phyloP scores from a whole-genome alignment of 2,329 filamentous ascomycete genomes.

The Exophiala spinifera region DNA sequence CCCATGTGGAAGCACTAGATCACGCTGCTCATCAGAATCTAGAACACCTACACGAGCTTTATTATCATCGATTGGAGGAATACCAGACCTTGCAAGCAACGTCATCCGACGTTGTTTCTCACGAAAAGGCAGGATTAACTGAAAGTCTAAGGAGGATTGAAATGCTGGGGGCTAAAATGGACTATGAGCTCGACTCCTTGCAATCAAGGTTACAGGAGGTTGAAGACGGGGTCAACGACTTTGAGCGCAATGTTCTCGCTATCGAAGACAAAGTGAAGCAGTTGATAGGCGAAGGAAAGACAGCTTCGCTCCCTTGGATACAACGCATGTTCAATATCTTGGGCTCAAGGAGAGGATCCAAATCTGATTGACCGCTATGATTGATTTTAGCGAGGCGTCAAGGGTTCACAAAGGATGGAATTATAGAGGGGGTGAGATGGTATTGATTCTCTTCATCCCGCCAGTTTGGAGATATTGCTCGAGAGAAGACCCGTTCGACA shows the following conservation, averaged over 20 bases:
- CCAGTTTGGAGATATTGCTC: neutral
- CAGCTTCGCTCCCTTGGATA: constrained; percentile 12
- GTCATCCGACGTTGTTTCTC: constrained; percentile 65
- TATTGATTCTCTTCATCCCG: neutral
- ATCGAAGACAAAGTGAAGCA: constrained; percentile 64
- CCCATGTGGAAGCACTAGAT: constrained; percentile 57
- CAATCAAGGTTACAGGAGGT: constrained; percentile 79
- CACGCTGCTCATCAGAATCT: constrained; percentile 61
- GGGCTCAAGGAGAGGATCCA: constrained; percentile 10
- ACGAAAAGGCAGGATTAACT: constrained; percentile 65
- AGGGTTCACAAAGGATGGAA: no score
- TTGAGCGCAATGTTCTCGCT: constrained; percentile 73
- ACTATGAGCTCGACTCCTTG: constrained; percentile 86
- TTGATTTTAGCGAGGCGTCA: constrained; percentile 14
- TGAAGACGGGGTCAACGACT: constrained; percentile 75
- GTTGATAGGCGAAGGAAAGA: constrained; percentile 60
- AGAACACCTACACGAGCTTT: constrained; percentile 63
- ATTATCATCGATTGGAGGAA: constrained; percentile 66
- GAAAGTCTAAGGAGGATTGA: constrained; percentile 78
- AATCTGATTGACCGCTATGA: neutral
- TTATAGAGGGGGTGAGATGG: neutral
- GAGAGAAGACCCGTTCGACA: neutral
- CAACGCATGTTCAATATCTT: constrained; percentile 18
- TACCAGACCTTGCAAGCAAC: constrained; percentile 66
- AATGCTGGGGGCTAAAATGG: constrained; percentile 75